Base-by-base conservation (phyloP, 2,329 filamentous ascomycete genomes). In the Metarhizium robertsii region DNA sequence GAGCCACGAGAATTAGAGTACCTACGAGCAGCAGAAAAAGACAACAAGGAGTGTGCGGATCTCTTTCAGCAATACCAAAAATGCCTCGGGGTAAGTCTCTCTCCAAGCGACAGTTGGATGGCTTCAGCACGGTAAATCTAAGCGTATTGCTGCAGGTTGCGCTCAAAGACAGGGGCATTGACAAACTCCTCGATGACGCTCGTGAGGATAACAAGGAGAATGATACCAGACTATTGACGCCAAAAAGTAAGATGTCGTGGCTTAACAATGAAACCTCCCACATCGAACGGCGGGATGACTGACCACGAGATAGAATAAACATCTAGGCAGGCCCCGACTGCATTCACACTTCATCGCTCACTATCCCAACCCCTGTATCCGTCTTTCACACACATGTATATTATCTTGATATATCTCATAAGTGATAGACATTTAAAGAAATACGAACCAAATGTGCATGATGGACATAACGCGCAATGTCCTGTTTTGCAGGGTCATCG, bases 171-270 rank as follows among this genome's bases (percentile, higher is more conserved):
- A 83, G 88, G 64, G 94, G 94, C 56, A 95, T 99, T 67, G 91
- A 97, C 71, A 89, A 87, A 64, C 88, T 97, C 78, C 76, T 99
- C 11, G 89, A 92, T 7, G 94, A 97, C 64, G 92, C 92, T 18
- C 80, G 92, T 58, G 90, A 94, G 62, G 89, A 92, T 66, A 92
- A 90, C 64, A 89, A 85, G 65, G 94, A 97, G 62, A 94, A 90
- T 59, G 92, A 97, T 68, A 75, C 83, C 11, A 70, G 71, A 43
- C 65, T 75, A 20, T 67, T 75, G 55, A 69, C 69, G n/a, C 67
- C 71, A 40, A 76, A 73, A 62, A 75, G 72, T 75, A 61, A 64
- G 69, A 30, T 30, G 32, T 18, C 6, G 20, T 6, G 16, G 20
- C 7, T 45, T 45, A 16, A 16, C 16, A 20, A 20, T 20, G 6